Percentiles rank a stretch among this genome's conserved stretches.
phyloP scores from a whole-genome alignment of 2,329 filamentous ascomycete species.

The Elsinoe batatas region DNA sequence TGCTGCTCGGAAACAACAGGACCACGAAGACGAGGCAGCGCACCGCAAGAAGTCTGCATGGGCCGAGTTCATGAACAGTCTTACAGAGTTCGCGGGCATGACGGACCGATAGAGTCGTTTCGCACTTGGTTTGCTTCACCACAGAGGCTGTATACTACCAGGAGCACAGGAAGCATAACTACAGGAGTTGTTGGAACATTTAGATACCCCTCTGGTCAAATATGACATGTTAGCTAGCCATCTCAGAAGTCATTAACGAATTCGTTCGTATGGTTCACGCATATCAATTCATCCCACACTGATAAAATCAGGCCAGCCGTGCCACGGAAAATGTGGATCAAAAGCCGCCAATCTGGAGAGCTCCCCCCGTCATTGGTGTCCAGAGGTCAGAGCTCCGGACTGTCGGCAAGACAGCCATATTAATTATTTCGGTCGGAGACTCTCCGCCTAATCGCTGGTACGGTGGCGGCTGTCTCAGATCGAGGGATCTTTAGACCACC shows the following conservation, averaged over 20 bases:
- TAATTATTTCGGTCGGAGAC: not conserved
- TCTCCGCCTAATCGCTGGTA: not conserved
- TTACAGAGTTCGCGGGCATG: constrained; percentile 8
- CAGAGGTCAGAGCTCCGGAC: not conserved
- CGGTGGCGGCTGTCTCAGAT: constrained; percentile 8
- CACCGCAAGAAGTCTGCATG: not conserved
- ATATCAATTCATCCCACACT: not conserved
- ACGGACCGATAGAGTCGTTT: constrained; percentile 1
- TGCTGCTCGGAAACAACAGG: too few species aligned
- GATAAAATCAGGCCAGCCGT: not conserved
- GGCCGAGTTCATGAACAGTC: constrained; percentile 10
- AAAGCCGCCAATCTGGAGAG: constrained; percentile 4
- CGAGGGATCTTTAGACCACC: not conserved
- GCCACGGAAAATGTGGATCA: not conserved
- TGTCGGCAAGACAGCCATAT: not conserved
- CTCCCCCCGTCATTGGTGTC: not conserved
- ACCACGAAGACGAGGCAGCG: not conserved
- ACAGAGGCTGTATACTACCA: not conserved
- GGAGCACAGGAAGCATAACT: not conserved
- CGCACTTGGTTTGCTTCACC: not conserved
- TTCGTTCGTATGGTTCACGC: too few species aligned
- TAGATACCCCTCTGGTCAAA: not conserved
- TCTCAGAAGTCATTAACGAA: not conserved
- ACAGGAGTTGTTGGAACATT: not conserved
- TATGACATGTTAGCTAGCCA: not conserved